phyloP scores from a whole-genome alignment of 495 filamentous ascomycete genomes.

The Astrothelium subdiscretum region DNA sequence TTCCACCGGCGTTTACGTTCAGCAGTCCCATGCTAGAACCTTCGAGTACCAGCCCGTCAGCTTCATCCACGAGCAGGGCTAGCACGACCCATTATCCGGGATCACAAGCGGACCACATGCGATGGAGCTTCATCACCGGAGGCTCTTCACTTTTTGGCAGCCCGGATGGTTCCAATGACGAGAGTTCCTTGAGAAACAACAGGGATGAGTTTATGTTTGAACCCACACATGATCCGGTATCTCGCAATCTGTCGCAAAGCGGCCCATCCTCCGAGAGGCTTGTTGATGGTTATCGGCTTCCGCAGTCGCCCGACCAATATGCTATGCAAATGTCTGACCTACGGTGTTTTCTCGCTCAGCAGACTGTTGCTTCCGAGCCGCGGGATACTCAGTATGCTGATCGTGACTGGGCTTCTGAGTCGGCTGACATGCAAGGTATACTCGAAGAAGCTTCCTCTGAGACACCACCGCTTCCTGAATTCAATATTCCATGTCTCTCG shows the following conservation, averaged over 20 bases:
- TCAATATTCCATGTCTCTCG: background rate
- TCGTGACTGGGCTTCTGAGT: background rate
- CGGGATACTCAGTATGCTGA: background rate
- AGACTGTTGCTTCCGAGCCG: background rate
- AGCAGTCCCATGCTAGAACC: conserved; percentile 14
- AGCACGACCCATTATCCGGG: background rate
- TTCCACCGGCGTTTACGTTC: conserved; percentile 20
- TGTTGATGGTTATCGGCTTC: background rate
- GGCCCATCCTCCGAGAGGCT: background rate
- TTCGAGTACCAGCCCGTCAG: conserved; percentile 10
- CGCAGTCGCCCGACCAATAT: background rate
- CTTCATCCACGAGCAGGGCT: background rate
- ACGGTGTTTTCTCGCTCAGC: background rate
- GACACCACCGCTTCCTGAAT: background rate
- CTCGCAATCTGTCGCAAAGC: background rate
- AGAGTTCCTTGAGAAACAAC: background rate
- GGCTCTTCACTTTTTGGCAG: background rate
- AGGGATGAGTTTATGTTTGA: background rate
- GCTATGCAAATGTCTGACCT: background rate
- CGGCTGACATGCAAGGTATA: background rate
- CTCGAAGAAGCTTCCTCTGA: background rate
- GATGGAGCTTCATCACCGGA: background rate
- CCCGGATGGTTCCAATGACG: conserved; percentile 8
- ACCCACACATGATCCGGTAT: background rate
- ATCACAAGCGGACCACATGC: conserved; percentile 5